These are phyloP conservation scores for Beverwykella pulmonaria DNA, from an alignment of 495 filamentous ascomycete genomes.

Conservation along the genomic window DNA sequence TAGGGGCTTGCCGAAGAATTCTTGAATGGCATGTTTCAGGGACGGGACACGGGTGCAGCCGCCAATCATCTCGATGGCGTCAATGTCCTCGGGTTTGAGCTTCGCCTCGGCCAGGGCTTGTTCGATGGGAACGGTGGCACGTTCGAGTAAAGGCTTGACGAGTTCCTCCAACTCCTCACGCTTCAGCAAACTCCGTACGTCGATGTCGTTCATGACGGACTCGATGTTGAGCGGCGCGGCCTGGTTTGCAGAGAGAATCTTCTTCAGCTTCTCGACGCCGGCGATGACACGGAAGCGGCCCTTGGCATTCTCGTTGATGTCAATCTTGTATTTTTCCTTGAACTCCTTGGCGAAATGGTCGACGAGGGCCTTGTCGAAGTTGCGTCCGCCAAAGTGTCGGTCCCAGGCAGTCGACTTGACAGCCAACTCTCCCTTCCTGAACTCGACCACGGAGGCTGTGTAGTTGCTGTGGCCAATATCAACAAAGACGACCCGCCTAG, in stretches of 20 bases:
- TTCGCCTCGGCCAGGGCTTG: conserved; percentile 90
- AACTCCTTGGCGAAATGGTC: conserved; percentile 96
- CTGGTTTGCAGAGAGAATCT: conserved; percentile 94
- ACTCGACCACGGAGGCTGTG: conserved; percentile 91
- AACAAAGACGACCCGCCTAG: conserved; percentile 85
- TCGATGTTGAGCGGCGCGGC: conserved; percentile 95
- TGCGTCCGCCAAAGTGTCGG: conserved; percentile 94
- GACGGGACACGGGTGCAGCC: conserved; percentile 92
- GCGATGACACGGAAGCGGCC: conserved; percentile 82
- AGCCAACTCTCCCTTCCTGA: conserved; percentile 93
- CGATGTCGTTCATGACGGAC: conserved; percentile 96
- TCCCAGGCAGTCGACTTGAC: conserved; percentile 94
- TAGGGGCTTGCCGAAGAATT: conserved; percentile 87
- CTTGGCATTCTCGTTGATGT: conserved; percentile 82
- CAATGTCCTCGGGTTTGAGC: conserved; percentile 87
- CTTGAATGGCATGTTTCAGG: conserved; percentile 84
- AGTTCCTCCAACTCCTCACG: conserved; percentile 93
- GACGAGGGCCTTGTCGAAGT: conserved; percentile 92
- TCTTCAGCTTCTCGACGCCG: conserved; percentile 97
- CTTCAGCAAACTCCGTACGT: conserved; percentile 86
- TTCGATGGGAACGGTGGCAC: conserved; percentile 74
- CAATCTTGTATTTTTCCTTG: conserved; percentile 52
- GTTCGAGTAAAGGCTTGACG: conserved; percentile 79
- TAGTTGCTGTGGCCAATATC: conserved; percentile 98
- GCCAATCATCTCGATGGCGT: conserved; percentile 90